phyloP scores from a whole-genome alignment of 2,329 filamentous ascomycete genomes.

The Stagonosporopsis chrysanthemi region DNA sequence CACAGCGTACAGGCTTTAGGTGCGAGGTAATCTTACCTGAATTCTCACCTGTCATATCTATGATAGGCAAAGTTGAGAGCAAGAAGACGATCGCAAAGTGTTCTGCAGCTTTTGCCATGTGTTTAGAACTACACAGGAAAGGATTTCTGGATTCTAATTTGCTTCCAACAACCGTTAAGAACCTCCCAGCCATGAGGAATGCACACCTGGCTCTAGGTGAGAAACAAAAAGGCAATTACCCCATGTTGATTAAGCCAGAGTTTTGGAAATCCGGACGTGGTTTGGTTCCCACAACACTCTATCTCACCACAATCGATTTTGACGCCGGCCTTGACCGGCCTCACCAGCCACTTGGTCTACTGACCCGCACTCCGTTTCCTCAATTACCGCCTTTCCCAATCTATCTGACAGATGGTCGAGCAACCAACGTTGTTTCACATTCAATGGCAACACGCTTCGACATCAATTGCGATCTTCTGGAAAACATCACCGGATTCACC shows the following conservation, averaged over 20 bases:
- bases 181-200: constrained; percentile 83
- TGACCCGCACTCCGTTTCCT: constrained; percentile 73
- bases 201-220: constrained; percentile 81
- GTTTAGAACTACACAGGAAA: constrained; percentile 70
- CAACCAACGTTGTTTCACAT: constrained; percentile 64
- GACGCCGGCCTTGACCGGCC: constrained; percentile 64
- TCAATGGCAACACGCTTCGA: constrained; percentile 56
- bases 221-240: constrained; percentile 76
- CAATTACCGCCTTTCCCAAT: constrained; percentile 72
- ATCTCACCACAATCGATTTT: constrained; percentile 68
- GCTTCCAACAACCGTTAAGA: constrained; percentile 74
- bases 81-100: constrained; percentile 84
- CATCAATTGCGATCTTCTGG: constrained; percentile 56
- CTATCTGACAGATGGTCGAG: constrained; percentile 70
- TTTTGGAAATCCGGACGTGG: constrained; percentile 68
- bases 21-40: constrained; percentile 83
- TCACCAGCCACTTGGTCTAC: constrained; percentile 71
- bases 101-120: constrained; percentile 86
- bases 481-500: constrained; percentile 74
- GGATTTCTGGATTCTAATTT: constrained; percentile 77
- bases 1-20: constrained; percentile 45
- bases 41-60: constrained; percentile 72
- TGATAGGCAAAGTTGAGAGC: constrained; percentile 67
- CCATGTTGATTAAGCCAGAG: constrained; percentile 79
- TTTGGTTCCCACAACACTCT: constrained; percentile 62